Percentiles rank a stretch among this genome's conserved stretches.
Evolutionary conservation across 2,329 filamentous ascomycete species (phyloP).

Genomic region (Tolypocladium ovalisporum): DNA sequence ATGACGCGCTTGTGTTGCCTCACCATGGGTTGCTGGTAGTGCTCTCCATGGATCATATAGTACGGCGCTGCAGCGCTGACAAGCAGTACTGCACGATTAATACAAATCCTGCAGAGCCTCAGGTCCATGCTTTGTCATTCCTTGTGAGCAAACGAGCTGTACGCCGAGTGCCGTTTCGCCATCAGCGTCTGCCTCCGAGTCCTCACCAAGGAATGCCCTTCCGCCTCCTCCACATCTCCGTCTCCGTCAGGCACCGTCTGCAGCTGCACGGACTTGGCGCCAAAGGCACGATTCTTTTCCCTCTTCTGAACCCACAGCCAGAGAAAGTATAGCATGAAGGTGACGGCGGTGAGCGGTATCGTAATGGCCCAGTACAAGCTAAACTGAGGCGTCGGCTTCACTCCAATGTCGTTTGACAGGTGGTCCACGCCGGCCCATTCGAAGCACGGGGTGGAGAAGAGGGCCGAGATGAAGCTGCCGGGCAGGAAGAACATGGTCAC

Average conservation of each 20-base stretch:
- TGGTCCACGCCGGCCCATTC: slow-evolving; percentile 17
- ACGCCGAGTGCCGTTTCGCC: neutral
- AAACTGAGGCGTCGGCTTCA: slow-evolving; percentile 23
- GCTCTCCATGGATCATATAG: too few species aligned
- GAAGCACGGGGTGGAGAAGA: slow-evolving; percentile 26
- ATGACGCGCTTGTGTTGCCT: too few species aligned
- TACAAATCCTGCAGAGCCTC: neutral
- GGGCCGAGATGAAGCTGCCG: slow-evolving; percentile 28
- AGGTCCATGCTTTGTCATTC: neutral
- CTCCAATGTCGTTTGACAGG: slow-evolving; percentile 11
- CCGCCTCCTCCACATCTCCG: neutral
- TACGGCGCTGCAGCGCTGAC: neutral
- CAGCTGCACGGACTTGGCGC: neutral
- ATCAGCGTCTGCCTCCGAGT: slow-evolving; percentile 1
- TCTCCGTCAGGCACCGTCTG: neutral
- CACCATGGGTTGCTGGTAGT: too few species aligned
- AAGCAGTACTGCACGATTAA: neutral
- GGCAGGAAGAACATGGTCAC: slow-evolving; percentile 33
- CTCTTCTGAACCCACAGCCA: slow-evolving; percentile 20
- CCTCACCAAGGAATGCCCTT: neutral
- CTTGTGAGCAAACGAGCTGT: neutral
- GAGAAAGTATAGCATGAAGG: slow-evolving; percentile 22
- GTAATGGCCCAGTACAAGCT: slow-evolving; percentile 28
- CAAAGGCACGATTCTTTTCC: slow-evolving; percentile 6
- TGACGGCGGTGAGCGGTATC: slow-evolving; percentile 23